Evolutionary conservation across 768 basidiomycete species (phyloP).

Genomic region (Kwoniella botswanensis): DNA sequence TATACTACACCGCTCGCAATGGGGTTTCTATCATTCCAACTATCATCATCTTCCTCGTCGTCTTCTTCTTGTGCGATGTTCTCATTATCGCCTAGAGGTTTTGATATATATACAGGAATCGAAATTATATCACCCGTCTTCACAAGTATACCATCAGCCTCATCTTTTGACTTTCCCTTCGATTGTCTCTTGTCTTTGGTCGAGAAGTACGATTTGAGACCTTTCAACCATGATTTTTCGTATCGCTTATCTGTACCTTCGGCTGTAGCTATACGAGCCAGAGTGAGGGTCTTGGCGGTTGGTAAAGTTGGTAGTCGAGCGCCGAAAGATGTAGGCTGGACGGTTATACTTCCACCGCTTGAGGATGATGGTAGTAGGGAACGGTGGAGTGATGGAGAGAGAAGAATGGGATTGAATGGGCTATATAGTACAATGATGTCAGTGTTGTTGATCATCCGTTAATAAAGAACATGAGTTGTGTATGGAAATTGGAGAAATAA

Average conservation of each 20-base stretch:
- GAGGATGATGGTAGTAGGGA: conserved; percentile 31
- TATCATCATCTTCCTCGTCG: conserved; percentile 13
- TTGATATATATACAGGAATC: conserved; percentile 38
- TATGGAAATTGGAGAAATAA: not conserved
- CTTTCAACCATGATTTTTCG: conserved; percentile 47
- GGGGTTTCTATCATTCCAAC: not conserved
- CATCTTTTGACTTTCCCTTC: conserved; percentile 16
- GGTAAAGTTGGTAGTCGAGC: conserved; percentile 51
- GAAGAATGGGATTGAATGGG: conserved; percentile 46
- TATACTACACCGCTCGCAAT: conserved; percentile 63
- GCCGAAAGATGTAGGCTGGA: conserved; percentile 51
- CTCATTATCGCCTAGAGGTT: conserved; percentile 62
- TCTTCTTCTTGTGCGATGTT: conserved; percentile 66
- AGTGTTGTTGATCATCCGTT: too few relatives aligned
- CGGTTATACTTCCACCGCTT: conserved; percentile 9
- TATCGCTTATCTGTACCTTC: conserved; percentile 53
- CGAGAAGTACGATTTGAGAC: conserved; percentile 38
- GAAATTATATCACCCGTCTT: conserved; percentile 53
- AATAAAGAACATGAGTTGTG: not conserved
- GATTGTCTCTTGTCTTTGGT: conserved; percentile 8
- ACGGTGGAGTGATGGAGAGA: conserved; percentile 44
- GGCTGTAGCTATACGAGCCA: conserved; percentile 50
- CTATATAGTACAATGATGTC: conserved; percentile 14
- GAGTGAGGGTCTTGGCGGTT: conserved; percentile 46
- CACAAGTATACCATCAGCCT: conserved; percentile 25